Evolutionary conservation across 2,329 filamentous ascomycete species (phyloP), one percentile per base, ranked within the genome.

Genomic region (Coniella vitis): DNA sequence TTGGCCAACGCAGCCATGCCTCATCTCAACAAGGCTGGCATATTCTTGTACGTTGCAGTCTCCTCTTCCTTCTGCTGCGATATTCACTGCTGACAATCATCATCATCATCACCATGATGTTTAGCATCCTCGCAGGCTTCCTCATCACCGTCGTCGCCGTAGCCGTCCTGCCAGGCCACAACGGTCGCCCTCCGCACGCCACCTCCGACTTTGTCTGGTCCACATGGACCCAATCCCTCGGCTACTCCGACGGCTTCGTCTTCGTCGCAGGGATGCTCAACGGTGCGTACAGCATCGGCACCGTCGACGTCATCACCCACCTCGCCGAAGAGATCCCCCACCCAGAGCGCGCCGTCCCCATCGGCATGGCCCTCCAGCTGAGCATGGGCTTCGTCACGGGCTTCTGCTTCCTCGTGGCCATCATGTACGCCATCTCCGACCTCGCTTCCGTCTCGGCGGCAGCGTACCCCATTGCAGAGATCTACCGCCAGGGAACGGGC

Each of bases 241-340:
- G 69, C 14, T 72, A 70, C 38, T 62, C 64, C 0, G 55, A 69
- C 29, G 68, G 67, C 0, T 68, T 72, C 48, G 68, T 71, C 2
- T 71, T 71, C 41, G 58, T 67, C 4, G 59, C 62, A 0, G 67
- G 67, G 1, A 70, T 70, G 67, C 62, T 69, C n/a, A 87, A 87
- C 57, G 84, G 82, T 10, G 83, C 83, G 3, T 87, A 79, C 60
- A 76, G 78, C 38, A 77, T 87, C 10, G 84, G 83, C 7, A 78
- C 79, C 1, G 78, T 81, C 0, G 84, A 87, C 58, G 78, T 79
- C 41, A 76, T 80, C 1, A 78, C 77, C 1, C 83, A 86, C 59
- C 61, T 85, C 36, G 76, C 79, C 0, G 82, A 86, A 61, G 82
- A 86, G 61, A 82, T 84, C 36, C 79, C 71, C 0, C 53, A 67